Evolutionary conservation across 1,139 yeast species (phyloP).

Genomic region (Suhomyces panamericanus): DNA sequence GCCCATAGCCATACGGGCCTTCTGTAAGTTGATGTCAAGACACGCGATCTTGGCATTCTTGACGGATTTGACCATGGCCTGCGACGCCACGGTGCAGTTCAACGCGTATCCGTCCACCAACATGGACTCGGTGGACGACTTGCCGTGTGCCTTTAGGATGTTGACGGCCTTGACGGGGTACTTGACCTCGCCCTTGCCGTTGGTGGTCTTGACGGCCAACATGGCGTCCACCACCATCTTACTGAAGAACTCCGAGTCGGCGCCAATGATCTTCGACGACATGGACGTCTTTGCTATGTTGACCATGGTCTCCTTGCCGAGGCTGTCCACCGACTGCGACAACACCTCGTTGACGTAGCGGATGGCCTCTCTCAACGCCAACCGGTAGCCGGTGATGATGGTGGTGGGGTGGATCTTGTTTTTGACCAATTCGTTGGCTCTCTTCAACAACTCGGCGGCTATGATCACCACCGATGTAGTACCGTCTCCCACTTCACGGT

Average conservation of each 20-base stretch:
- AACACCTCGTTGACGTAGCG: constrained; percentile 85
- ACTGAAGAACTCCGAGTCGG: constrained; percentile 89
- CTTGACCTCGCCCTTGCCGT: constrained; percentile 81
- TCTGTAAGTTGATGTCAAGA: constrained; percentile 90
- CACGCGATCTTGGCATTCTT: constrained; percentile 84
- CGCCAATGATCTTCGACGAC: constrained; percentile 97
- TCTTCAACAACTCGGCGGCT: constrained; percentile 86
- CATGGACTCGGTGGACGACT: constrained; percentile 82
- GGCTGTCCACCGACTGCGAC: constrained; percentile 73
- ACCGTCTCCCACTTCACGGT: constrained; percentile 98
- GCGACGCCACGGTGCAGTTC: constrained; percentile 96
- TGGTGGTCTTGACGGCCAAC: constrained; percentile 90
- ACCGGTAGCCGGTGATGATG: constrained; percentile 91
- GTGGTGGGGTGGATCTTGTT: constrained; percentile 97
- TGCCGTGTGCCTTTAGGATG: constrained; percentile 94
- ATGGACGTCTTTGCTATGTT: constrained; percentile 96
- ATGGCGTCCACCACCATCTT: constrained; percentile 93
- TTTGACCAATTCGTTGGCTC: constrained; percentile 93
- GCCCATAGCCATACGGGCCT: constrained; percentile 98
- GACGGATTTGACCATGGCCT: constrained; percentile 86
- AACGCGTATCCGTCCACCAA: constrained; percentile 93
- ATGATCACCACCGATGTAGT: constrained; percentile 94
- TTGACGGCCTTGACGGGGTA: constrained; percentile 98
- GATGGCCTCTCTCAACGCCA: constrained; percentile 90
- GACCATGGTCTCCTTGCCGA: constrained; percentile 80